Evolutionary conservation across 2,329 filamentous ascomycete species (phyloP), one percentile per base, ranked within the genome.

Genomic region (Alternaria ventricosa): DNA sequence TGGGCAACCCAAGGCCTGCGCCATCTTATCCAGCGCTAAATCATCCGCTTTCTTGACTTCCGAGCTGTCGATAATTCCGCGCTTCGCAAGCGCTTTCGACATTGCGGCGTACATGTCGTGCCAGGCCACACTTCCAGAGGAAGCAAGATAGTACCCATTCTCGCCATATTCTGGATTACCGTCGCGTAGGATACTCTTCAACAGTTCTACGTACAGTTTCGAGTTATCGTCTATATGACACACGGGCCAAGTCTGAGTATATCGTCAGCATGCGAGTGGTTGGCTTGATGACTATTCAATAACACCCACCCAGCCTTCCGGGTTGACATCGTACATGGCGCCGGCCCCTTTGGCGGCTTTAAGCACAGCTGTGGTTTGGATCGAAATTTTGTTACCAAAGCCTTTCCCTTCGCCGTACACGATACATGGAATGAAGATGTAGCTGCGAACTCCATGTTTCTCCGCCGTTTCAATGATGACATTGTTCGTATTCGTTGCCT

Each of bases 401-500:
- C 85, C 84, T 61, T 82, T 79, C 4, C 84, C 82, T 57, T 81
- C 74, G 7, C 85, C 85, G 49, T 74, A 87, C 13, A 87, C 86
- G 27, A 87, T 83, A 66, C 85, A 87, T 1, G 85, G 86, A 0
- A 75, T 76, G 69, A 87, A 87, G n/a, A 87, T 81, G 65, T 87
- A 87, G 60, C 80, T 82, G 28, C 76, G 77, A 4, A 87, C 83
- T 0, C 82, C 83, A 13, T 79, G 62, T 11, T 67, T 68, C 23
- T 84, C 81, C 6, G 80, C 79, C 6, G 77, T 72, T 18, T 86
- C 83, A 36, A 85, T 82, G 9, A 86, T 75, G 0, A 61, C 71
- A 41, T 75, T 79, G 61, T 86, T 86, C 8, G 81, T 78, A 0
- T 74, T 64, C 3, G 83, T 63, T 3, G 81, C 80, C 82, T 84